Base-by-base conservation (phyloP, 305 asterid genomes). In the Coffea humblotiana region DNA sequence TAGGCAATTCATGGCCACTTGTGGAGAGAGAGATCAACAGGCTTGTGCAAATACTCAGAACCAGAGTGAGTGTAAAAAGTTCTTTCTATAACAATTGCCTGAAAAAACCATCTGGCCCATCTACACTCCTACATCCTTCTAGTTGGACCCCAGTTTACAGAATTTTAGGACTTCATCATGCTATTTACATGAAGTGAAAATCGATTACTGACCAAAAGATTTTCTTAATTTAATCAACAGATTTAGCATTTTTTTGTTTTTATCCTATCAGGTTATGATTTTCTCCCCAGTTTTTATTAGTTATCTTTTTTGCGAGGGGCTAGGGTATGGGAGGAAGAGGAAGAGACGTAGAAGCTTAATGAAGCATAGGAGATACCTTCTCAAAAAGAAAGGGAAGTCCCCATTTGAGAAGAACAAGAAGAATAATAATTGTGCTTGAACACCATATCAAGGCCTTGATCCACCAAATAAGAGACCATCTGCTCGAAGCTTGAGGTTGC, bases 351-450 rank as follows among this genome's bases (percentile, higher is more conserved):
- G 76, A 64, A 61, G 60, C 32, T 45, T 18, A 27, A 47, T 32
- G 16, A 71, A 49, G 11, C 25, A 40, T 16, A 68, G 67, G 6
- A 71, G 75, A 61, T 89, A 95, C 99, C 99, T 95, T 95, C 85
- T 93, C 90, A 48, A 91, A 90, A 71, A 91, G 77, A 83, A 92
- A 89, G 66, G 99, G 99, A 72, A 85, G 86, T 74, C 94, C 99
- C 93, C 97, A 95, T 85, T 95, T 93, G 43, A 86, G 68, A 69
- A 87, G 88, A 77, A 86, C 72, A 51, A 92, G 87, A 49, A 91
- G 65, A 83, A 90, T 65, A 71, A 86, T 48, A 76, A 90, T 25
- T 83, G 86, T 77, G 78, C 84, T 70, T 35, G 76, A 85, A 82
- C 87, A 88, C 93, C 88, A 85, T 76, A 88, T 40, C 29, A 82